Evolutionary conservation across 345 rosid genomes (phyloP).

Genomic region (Hevea brasiliensis): DNA sequence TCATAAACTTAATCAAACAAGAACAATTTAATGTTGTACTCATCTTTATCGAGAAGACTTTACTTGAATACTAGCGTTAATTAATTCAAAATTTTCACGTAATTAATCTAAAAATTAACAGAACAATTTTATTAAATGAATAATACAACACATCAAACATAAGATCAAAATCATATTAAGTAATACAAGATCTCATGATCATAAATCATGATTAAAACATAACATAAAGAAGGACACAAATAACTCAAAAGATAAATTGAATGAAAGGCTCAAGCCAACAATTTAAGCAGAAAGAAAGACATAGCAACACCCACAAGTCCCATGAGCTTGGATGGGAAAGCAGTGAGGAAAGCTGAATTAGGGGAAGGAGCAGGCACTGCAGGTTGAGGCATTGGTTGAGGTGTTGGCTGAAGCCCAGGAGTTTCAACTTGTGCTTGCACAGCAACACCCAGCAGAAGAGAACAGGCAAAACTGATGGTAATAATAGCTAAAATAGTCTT

Average conservation of each 20-base stretch:
- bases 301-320: conserved; percentile 10
- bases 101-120: no score
- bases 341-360: background rate
- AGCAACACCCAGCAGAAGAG: background rate
- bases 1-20: no score
- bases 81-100: no score
- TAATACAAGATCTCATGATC: no score
- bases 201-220: no score
- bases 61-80: no score
- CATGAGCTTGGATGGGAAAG: conserved; percentile 5
- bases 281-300: conserved; percentile 2
- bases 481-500: background rate
- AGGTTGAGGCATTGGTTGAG: no score
- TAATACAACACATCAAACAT: no score
- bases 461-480: background rate
- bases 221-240: background rate
- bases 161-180: no score
- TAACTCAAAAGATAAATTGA: conserved; percentile 13
- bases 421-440: background rate
- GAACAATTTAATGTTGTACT: no score
- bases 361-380: background rate
- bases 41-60: no score
- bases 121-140: no score
- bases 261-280: conserved; percentile 1
- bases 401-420: conserved; percentile 6